These are phyloP conservation scores for Friedmanniomyces simplex DNA, from an alignment of 495 filamentous ascomycete species.

Conservation along the genomic window DNA sequence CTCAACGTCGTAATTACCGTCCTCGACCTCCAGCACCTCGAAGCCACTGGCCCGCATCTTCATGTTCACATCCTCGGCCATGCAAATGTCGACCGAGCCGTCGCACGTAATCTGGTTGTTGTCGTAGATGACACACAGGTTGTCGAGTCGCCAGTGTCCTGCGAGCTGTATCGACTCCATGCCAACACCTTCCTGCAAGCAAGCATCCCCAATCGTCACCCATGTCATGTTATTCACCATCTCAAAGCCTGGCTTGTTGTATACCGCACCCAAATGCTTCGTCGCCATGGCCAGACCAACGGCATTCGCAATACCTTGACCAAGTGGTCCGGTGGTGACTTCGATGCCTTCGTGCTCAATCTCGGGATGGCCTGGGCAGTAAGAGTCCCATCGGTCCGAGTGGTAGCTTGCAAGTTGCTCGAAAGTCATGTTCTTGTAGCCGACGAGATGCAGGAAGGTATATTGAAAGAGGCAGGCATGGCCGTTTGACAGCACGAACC, in stretches of 20 bases:
- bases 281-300: conserved; percentile 51
- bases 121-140: conserved; percentile 48
- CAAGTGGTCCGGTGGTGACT: conserved; percentile 52
- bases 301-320: conserved; percentile 50
- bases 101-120: conserved; percentile 53
- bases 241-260: conserved; percentile 41
- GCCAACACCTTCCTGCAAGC: conserved; percentile 50
- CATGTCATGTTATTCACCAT: conserved; percentile 43
- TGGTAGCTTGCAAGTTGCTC: conserved; percentile 53
- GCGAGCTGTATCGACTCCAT: conserved; percentile 47
- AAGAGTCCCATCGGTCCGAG: conserved; percentile 37
- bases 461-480: conserved; percentile 54
- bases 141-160: conserved; percentile 45
- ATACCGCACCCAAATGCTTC: conserved; percentile 45
- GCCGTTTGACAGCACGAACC: conserved; percentile 47
- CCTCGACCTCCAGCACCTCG: conserved; percentile 45
- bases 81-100: conserved; percentile 44
- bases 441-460: conserved; percentile 45
- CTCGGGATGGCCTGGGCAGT: conserved; percentile 50
- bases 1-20: conserved; percentile 44
- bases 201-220: conserved; percentile 51
- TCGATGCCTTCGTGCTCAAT: conserved; percentile 52
- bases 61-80: conserved; percentile 48
- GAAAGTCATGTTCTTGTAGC: conserved; percentile 49
- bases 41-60: conserved; percentile 51